Base-by-base conservation (phyloP, 2,329 filamentous ascomycete genomes). In the Trichoderma cornu-damae region DNA sequence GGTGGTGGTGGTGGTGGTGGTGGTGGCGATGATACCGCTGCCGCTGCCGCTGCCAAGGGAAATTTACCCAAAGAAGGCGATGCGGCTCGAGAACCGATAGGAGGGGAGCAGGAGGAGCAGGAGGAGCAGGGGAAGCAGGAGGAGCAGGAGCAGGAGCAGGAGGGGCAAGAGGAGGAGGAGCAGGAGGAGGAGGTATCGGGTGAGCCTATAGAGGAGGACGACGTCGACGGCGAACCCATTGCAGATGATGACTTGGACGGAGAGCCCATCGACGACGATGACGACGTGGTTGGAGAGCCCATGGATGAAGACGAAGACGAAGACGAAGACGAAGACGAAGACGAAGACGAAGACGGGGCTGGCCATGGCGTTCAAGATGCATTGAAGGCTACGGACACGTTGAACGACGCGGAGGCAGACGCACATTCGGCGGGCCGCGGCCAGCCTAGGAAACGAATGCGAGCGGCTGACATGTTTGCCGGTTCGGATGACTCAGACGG, bases 391-490 rank as follows among this genome's bases (percentile, higher is more conserved):
- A 8, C 35, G 1, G 38, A 61, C 6, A 22, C 30, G 16, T 12
- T 32, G 2, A 30, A 24, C 6, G 54, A 38, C 32, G 37, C 53
- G 62, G 59, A 64, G 35, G 18, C 55, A 24, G 47, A 53, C 3
- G 20, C 28, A 3, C 28, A 26, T 32, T 51, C 60, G 24, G 52
- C 57, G 37, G 62, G 61, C 37, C 58, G 61, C 56, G 65, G 64
- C 46, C 72, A 70, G 58, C 67, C 76, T 62, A 77, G 81, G 64
- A 87, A 82, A 67, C 80, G 87, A 61, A 87, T 89, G 71, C 84
- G 85, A 63, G 89, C 89, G 4, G 88, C 88, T 63, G 89, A 94
- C 68, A 92, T 94, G 89, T 95, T 94, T 81, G 89, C 87, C 9
- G 87, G 88, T 69, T 88, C 86, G 4, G 88, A 88, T 38, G 12